phyloP scores from a whole-genome alignment of 176 grass and related monocot species.

The Eragrostis curvula region DNA sequence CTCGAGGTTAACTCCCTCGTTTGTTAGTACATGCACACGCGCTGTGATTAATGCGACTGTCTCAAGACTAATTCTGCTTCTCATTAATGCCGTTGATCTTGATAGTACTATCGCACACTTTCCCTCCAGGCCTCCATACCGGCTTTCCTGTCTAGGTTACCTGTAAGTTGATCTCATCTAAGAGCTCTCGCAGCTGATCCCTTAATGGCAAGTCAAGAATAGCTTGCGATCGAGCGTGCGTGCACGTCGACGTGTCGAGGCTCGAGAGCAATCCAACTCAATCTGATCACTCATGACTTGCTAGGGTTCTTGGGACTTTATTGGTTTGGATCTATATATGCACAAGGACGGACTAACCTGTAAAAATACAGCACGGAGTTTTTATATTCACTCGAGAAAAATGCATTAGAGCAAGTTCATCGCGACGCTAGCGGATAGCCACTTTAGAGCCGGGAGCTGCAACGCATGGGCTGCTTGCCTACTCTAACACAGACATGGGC shows the following conservation, averaged over 20 bases:
- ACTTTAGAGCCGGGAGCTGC: too few species aligned
- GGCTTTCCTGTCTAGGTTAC: not conserved
- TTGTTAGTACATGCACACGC: slow-evolving; percentile 27
- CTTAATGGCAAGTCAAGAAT: slow-evolving; percentile 23
- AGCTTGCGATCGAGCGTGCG: slow-evolving; percentile 28
- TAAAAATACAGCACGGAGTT: too few species aligned
- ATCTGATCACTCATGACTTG: not conserved
- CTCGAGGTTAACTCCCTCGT: slow-evolving; percentile 17
- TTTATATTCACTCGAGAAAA: too few species aligned
- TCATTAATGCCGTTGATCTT: slow-evolving; percentile 42
- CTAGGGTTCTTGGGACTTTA: not conserved
- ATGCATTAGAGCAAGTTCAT: too few species aligned
- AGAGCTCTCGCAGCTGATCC: not conserved
- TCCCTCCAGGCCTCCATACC: not conserved
- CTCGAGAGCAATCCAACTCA: not conserved
- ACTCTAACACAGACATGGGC: too few species aligned
- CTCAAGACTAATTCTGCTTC: not conserved
- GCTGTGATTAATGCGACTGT: slow-evolving; percentile 37
- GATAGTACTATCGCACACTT: not conserved
- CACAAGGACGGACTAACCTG: too few species aligned
- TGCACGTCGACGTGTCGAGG: slow-evolving; percentile 42
- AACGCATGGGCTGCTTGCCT: too few species aligned
- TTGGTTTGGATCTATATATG: slow-evolving; percentile 14
- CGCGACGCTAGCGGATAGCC: too few species aligned
- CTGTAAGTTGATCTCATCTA: slow-evolving; percentile 30